Percentiles rank a stretch among this genome's conserved stretches.
Conservation (phyloP, 768 basidiomycete genomes). For the Piloderma croceum region DNA sequence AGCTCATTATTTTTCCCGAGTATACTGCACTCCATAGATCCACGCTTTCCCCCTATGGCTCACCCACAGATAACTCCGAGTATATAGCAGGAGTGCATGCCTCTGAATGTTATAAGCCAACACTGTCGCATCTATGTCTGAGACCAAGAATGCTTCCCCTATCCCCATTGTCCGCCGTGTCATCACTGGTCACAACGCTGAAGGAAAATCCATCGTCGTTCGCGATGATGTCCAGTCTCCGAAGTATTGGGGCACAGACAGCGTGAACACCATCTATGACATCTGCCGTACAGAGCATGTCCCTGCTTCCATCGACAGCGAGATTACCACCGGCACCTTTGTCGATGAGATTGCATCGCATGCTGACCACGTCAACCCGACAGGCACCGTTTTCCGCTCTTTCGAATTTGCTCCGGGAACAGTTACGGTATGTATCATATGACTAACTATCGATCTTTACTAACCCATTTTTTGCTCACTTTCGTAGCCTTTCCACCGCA, state of each 20-base stretch:
- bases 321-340: constrained; percentile 6
- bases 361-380: constrained; percentile 6
- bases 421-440: constrained; percentile 5
- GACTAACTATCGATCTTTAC: neutral
- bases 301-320: neutral
- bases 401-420: constrained; percentile 15
- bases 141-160: no score
- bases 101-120: no score
- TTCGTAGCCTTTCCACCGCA: constrained; percentile 20
- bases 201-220: constrained; percentile 15
- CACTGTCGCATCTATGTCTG: no score
- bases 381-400: constrained; percentile 11
- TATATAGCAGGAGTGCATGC: no score
- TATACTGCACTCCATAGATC: no score
- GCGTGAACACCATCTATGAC: no score
- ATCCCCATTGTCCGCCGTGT: constrained; percentile 17
- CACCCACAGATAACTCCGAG: no score
- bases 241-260: no score
- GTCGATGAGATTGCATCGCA: constrained; percentile 8
- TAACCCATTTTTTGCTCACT: neutral
- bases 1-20: no score
- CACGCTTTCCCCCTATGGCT: no score
- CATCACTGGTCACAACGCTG: constrained; percentile 16
- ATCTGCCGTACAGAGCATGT: no score
- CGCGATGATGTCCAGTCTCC: no score